phyloP scores from a whole-genome alignment of 202 grass and related monocot genomes.

The Alloteropsis angusta region DNA sequence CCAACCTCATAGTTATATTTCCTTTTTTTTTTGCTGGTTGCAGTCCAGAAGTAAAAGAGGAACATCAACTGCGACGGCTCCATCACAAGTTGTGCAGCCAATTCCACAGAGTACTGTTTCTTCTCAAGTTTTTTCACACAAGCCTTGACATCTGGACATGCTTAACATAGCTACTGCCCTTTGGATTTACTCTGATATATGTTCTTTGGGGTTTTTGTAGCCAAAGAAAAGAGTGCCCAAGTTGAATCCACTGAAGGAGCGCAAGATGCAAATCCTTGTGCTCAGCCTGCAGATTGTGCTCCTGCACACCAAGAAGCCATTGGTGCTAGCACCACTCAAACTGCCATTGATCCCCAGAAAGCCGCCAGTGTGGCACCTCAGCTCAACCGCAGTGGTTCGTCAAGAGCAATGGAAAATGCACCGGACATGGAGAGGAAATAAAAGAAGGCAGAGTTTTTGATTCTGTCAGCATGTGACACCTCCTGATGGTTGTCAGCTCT shows the following conservation, averaged over 20 bases:
- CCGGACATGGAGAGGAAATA: constrained; percentile 8
- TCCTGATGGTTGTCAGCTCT: not conserved
- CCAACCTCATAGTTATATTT: not conserved
- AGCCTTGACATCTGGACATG: not conserved
- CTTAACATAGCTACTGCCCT: not conserved
- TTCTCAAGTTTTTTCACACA: constrained; percentile 18
- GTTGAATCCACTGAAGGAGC: constrained; percentile 35
- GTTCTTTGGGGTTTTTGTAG: not conserved
- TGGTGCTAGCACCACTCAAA: not conserved
- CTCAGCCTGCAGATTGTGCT: not conserved
- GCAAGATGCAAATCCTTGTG: constrained; percentile 23
- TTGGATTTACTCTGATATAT: not conserved
- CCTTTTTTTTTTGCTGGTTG: constrained; percentile 2
- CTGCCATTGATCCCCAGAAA: constrained; percentile 29
- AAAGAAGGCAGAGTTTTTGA: not conserved
- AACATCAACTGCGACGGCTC: not conserved
- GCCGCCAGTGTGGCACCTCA: constrained; percentile 17
- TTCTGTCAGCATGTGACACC: not conserved
- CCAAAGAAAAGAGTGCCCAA: constrained; percentile 37
- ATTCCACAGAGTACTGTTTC: constrained; percentile 9
- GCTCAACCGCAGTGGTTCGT: constrained; percentile 32
- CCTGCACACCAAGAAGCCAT: constrained; percentile 13
- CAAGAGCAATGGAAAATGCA: constrained; percentile 32
- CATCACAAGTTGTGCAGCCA: constrained; percentile 27
- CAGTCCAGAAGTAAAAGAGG: constrained; percentile 71